A percentile compares a stretch with the other conserved stretches of the same genome.
These are phyloP conservation scores for Carex parvula DNA, from an alignment of 176 grass and related monocot genomes.

Conservation along the genomic window DNA sequence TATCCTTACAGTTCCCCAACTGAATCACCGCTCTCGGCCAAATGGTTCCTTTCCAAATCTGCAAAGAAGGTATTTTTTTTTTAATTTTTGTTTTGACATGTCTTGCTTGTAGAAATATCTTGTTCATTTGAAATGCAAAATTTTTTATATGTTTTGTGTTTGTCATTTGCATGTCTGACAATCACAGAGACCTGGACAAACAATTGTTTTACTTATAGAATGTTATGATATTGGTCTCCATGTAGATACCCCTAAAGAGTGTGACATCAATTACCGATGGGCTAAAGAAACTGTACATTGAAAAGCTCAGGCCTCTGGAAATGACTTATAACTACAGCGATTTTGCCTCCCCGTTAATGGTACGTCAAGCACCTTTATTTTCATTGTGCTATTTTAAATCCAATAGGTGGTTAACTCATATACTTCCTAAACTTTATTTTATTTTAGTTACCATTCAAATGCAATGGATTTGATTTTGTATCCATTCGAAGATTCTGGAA, in stretches of 20 bases:
- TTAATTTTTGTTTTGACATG: not conserved
- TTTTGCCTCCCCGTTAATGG: slow-evolving; percentile 78
- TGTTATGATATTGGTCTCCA: not conserved
- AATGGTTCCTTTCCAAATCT: slow-evolving; percentile 82
- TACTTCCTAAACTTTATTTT: not conserved
- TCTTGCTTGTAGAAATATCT: not conserved
- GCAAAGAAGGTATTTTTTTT: slow-evolving; percentile 57
- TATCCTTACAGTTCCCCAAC: slow-evolving; percentile 11
- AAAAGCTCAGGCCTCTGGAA: slow-evolving; percentile 81
- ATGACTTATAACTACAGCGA: slow-evolving; percentile 71
- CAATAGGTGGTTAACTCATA: not conserved
- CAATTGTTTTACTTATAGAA: not conserved
- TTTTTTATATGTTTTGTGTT: not conserved
- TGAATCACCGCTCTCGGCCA: slow-evolving; percentile 41
- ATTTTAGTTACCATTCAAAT: not conserved
- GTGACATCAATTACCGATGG: slow-evolving; percentile 93
- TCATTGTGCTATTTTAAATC: not conserved
- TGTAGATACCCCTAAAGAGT: slow-evolving; percentile 69
- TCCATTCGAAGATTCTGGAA: not conserved
- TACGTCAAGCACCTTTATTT: slow-evolving; percentile 11
- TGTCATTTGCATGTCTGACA: not conserved
- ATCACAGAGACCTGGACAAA: not conserved
- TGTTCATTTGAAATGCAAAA: not conserved
- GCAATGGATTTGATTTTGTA: not conserved
- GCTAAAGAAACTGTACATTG: slow-evolving; percentile 82